Evolutionary conservation across 75 land plant species (phyloP), one percentile per base, ranked within the genome.

Genomic region (Selaginella tamariscina): DNA sequence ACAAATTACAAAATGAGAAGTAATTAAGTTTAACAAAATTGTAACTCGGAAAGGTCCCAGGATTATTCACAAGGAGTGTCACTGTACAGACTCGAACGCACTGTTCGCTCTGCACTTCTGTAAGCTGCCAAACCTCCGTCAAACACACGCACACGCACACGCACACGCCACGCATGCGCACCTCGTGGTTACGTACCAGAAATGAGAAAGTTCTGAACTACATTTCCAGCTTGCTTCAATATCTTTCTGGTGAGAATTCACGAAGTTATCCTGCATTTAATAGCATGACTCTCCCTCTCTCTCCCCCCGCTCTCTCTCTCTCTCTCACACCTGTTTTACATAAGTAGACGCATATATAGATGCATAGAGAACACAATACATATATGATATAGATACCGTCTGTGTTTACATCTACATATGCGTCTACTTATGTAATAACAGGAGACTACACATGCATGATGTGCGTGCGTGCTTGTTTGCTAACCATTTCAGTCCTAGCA

Each of bases 401-500:
- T n/a, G n/a, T n/a, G n/a, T n/a, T n/a, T n/a, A n/a, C n/a, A n/a
- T n/a, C n/a, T n/a, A n/a, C n/a, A n/a, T n/a, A n/a, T n/a, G n/a
- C n/a, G n/a, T n/a, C n/a, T n/a, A n/a, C n/a, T n/a, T n/a, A n/a
- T n/a, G n/a, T n/a, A n/a, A n/a, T n/a, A n/a, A n/a, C n/a, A n/a
- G n/a, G n/a, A n/a, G n/a, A n/a, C n/a, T n/a, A n/a, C n/a, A n/a
- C n/a, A n/a, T n/a, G n/a, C n/a, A n/a, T n/a, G n/a, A n/a, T n/a
- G n/a, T n/a, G n/a, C n/a, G n/a, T n/a, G n/a, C n/a, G n/a, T n/a
- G n/a, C n/a, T n/a, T n/a, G n/a, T n/a, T n/a, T n/a, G n/a, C 49
- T 39, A 39, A 39, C 49, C 49, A 39, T 39, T 5, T 39, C 49
- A 15, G 5, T 39, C 49, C 78, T 74, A 33, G 68, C 75, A 31